Base-by-base conservation (phyloP, 768 basidiomycete genomes). In the Holtermanniella nyarrowii region DNA sequence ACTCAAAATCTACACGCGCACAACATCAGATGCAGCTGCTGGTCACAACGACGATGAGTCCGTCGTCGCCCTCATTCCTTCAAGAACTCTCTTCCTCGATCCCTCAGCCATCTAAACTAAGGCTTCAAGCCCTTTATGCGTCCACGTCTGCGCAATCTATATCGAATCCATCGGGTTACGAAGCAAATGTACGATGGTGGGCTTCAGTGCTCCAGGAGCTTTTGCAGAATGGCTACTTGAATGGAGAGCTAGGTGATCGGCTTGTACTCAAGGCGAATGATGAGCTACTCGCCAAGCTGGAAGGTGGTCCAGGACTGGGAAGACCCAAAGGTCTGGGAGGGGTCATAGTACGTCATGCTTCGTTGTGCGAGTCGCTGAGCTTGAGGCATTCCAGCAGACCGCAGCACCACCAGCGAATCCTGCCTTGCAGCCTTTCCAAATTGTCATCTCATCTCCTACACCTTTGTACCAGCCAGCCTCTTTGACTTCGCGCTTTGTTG, bases 131-230 rank as follows among this genome's bases (percentile, higher is more conserved):
- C 0, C 76, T 96, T 5, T 96, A 91, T 72, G 85, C 89, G 5
- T 88, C 91, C 64, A 82, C 91, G 52, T 81, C 85, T 0, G 76
- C 81, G 12, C 88, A 91, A 72, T 86, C 84, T 61, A 75, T 80
- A 44, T 84, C 87, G 1, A 91, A 96, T 68, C 85, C 88, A 0
- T 78, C 83, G 1, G 82, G 86, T 3, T 95, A 83, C 68, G 73
- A 80, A 45, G 80, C 86, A 11, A 86, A 86, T 63, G 74, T 88
- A 25, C 80, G 83, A 49, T 96, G 90, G 90, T 96, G 91, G 91
- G 26, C 54, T 2, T 42, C 43, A 2, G 63, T 63, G 1, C 18
- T 71, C 7, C 54, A 66, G 25, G 62, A 66, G 42, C 44, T 49
- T 0, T 43, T 71, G 5, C 42, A 65, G 11, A 60, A 55, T 7